Evolutionary conservation across 371 early-diverging fungal genomes (phyloP).

Genomic region (Lichtheimia hyalospora): DNA sequence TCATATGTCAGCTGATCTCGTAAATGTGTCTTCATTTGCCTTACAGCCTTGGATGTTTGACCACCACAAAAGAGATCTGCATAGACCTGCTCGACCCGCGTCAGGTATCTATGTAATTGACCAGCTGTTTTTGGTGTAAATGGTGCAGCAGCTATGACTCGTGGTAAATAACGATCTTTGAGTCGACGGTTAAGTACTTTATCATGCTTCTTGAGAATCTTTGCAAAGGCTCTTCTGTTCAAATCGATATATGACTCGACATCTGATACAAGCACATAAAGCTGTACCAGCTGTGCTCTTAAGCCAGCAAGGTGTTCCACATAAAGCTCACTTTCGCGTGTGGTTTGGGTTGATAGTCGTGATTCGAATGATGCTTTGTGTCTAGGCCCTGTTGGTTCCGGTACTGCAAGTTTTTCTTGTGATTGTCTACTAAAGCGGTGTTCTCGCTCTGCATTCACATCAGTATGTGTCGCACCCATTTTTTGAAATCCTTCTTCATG

Average conservation of each 20-base stretch:
- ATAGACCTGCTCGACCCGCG: constrained; percentile 51
- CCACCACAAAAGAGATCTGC: constrained; percentile 55
- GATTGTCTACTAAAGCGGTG: neutral
- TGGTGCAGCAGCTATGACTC: constrained; percentile 47
- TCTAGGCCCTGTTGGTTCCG: neutral
- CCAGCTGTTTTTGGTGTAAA: constrained; percentile 44
- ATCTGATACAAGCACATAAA: constrained; percentile 54
- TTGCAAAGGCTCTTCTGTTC: constrained; percentile 90
- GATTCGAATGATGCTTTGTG: constrained; percentile 6
- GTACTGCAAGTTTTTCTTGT: neutral
- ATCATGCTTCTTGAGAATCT: constrained; percentile 94
- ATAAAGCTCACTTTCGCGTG: constrained; percentile 2
- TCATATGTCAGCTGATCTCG: constrained; percentile 76
- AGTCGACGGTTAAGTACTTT: constrained; percentile 67
- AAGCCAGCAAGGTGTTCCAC: constrained; percentile 3
- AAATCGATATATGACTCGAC: constrained; percentile 82
- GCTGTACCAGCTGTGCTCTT: constrained; percentile 6
- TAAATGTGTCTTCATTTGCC: constrained; percentile 61
- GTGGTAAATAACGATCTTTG: constrained; percentile 40
- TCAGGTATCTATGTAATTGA: constrained; percentile 38
- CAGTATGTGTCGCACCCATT: neutral
- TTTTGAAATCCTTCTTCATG: neutral
- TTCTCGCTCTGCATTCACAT: neutral
- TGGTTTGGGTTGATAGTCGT: constrained; percentile 1
- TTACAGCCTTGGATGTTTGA: constrained; percentile 46